These are phyloP conservation scores for Paecilomyces sp. DNA, from an alignment of 2,329 filamentous ascomycete species.

Conservation along the genomic window DNA sequence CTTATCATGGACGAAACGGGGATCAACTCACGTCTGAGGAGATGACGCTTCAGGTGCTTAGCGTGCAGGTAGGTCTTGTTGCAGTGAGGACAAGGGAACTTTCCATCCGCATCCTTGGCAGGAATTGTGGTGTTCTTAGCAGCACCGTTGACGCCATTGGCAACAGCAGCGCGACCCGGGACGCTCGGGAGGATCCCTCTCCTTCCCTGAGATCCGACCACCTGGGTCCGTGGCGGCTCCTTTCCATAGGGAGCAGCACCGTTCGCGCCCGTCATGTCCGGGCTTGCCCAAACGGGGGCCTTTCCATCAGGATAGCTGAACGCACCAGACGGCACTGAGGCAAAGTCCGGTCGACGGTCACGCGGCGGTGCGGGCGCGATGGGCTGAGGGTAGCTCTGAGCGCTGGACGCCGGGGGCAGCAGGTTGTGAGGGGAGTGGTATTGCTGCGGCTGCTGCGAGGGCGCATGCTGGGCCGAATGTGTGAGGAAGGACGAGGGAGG, in stretches of 20 bases:
- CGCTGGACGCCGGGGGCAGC: conserved; percentile 60
- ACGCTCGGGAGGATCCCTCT: conserved; percentile 87
- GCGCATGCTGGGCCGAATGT: conserved; percentile 31
- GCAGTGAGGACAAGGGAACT: conserved; percentile 96
- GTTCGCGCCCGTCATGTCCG: conserved; percentile 33
- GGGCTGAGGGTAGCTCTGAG: conserved; percentile 65
- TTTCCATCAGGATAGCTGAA: conserved; percentile 51
- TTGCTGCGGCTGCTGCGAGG: conserved; percentile 31
- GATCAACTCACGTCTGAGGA: conserved; percentile 80
- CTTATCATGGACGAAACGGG: background rate
- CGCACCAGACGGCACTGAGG: conserved; percentile 65
- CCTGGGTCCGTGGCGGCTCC: conserved; percentile 59
- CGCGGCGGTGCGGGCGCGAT: conserved; percentile 64
- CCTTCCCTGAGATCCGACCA: conserved; percentile 89
- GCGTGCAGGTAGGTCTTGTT: conserved; percentile 97
- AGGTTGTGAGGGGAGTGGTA: conserved; percentile 42
- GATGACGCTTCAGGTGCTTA: conserved; percentile 94
- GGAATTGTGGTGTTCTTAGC: conserved; percentile 79
- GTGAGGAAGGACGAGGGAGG: conserved; percentile 36
- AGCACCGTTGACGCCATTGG: conserved; percentile 52
- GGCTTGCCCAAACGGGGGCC: conserved; percentile 46
- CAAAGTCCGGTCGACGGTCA: conserved; percentile 46
- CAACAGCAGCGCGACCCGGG: conserved; percentile 72
- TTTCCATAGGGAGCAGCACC: conserved; percentile 33
- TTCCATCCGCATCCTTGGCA: conserved; percentile 92